Evolutionary conservation across 768 basidiomycete species (phyloP), one percentile per base, ranked within the genome.

Genomic region (Boletus rubroflammeus): DNA sequence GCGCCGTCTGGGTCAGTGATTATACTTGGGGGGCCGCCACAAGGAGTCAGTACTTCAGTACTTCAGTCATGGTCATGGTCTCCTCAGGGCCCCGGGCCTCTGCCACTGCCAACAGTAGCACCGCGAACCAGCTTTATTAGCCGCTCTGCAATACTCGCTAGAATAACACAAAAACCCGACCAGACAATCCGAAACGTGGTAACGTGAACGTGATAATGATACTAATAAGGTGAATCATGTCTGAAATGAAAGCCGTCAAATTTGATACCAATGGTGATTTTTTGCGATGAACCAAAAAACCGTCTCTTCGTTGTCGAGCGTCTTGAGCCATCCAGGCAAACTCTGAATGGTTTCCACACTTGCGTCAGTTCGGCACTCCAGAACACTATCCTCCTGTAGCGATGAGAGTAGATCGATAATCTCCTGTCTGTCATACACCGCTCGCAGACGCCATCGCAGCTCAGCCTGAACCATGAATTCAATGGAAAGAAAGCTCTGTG

Each of bases 361-460:
- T 26, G 47, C 28, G 1, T 50, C 52, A 63, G 56, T 41, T 54
- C 53, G 51, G 53, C 57, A 58, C 41, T 69, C 69, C 28, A 87
- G 52, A 53, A 75, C 79, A 9, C 81, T 78, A 29, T 83, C 81
- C n/a, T 77, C 76, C 21, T 70, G 64, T 47, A 92, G 69, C 50
- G 77, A 77, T 14, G 72, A 69, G 43, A 90, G 63, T 21, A 86
- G 55, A n/a, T 90, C 89, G 45, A 76, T 70, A 25, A 88, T 72
- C 64, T 92, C 90, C 58, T 86, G 86, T 51, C 84, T 76, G 64
- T 93, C 90, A 59, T 90, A 92, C 21, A 86, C 81, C 15, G 80
- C 73, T 57, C 83, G 76, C 53, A 93, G 72, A 44, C 87, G 76
- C 86, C 86, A 89, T 48, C 81, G 76, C 51, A 92, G 72, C 64